Conservation (phyloP, 2,329 filamentous ascomycete species). For the Ophiocordyceps camponoti-floridani region DNA sequence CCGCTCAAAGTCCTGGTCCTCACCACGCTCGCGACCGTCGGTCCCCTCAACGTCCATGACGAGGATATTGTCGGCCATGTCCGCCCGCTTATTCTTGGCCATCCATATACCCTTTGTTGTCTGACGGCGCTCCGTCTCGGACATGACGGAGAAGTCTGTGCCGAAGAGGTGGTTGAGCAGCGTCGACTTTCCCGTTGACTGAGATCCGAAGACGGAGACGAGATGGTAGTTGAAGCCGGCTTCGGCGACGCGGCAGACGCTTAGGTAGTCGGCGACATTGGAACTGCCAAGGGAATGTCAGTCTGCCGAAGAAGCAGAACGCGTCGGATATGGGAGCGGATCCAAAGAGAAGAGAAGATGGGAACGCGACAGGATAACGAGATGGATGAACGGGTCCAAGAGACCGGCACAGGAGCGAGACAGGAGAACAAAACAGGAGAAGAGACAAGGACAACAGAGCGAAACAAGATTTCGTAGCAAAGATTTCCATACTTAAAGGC, state of each 20-base stretch:
- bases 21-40: conserved; percentile 85
- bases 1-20: conserved; percentile 97
- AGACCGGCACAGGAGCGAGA: too few relatives aligned
- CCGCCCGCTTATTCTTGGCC: conserved; percentile 76
- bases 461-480: neutral
- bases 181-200: conserved; percentile 96
- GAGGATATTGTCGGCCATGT: conserved; percentile 92
- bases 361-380: too few relatives aligned
- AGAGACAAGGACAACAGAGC: neutral
- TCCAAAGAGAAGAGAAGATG: too few relatives aligned
- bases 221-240: conserved; percentile 98
- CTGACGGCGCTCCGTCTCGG: conserved; percentile 80
- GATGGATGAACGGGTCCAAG: too few relatives aligned
- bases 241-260: conserved; percentile 59
- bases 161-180: conserved; percentile 91
- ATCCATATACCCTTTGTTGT: conserved; percentile 99
- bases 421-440: too few relatives aligned
- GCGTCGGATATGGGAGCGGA: too few relatives aligned
- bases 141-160: conserved; percentile 95
- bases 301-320: neutral
- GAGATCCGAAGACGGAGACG: conserved; percentile 95
- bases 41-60: conserved; percentile 99
- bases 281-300: conserved; percentile 29
- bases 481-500: conserved; percentile 60
- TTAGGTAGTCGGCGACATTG: conserved; percentile 67